Conservation (phyloP, 2,329 filamentous ascomycete genomes). For the Aplosporella prunicola region DNA sequence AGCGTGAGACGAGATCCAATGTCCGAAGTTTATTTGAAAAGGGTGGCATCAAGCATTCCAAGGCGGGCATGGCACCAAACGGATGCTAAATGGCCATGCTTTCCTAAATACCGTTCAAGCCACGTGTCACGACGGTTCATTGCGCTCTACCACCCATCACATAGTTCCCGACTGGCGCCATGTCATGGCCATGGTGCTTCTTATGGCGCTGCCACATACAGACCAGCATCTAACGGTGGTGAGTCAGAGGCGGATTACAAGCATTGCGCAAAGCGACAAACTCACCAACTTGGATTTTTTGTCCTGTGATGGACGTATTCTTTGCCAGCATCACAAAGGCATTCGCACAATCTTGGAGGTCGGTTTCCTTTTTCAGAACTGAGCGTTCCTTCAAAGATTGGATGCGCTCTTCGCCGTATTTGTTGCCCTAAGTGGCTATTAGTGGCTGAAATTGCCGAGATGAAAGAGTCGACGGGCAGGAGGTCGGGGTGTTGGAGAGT, state of each 20-base stretch:
- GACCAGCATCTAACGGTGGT: conserved; percentile 7
- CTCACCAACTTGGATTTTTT: conserved; percentile 36
- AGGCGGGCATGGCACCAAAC: too few species aligned
- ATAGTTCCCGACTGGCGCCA: too few species aligned
- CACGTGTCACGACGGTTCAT: neutral
- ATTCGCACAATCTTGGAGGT: conserved; percentile 45
- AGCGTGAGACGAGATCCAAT: too few species aligned
- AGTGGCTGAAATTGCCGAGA: conserved; percentile 35
- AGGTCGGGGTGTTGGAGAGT: too few species aligned
- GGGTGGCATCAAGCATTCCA: neutral
- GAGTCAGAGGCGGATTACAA: neutral
- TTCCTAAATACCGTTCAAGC: neutral
- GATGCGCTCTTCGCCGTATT: conserved; percentile 49
- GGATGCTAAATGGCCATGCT: too few species aligned
- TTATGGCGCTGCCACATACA: conserved; percentile 7
- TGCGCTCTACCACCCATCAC: too few species aligned
- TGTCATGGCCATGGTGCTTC: too few species aligned
- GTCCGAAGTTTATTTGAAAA: neutral
- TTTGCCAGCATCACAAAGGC: conserved; percentile 46
- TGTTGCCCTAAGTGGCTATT: conserved; percentile 20
- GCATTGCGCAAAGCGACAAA: neutral
- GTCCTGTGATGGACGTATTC: conserved; percentile 43
- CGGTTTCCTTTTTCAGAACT: conserved; percentile 49
- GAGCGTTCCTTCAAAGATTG: conserved; percentile 46
- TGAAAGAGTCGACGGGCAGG: too few species aligned